These are phyloP conservation scores for Solanum habrochaites DNA, from an alignment of 257 asterid genomes.

Conservation along the genomic window DNA sequence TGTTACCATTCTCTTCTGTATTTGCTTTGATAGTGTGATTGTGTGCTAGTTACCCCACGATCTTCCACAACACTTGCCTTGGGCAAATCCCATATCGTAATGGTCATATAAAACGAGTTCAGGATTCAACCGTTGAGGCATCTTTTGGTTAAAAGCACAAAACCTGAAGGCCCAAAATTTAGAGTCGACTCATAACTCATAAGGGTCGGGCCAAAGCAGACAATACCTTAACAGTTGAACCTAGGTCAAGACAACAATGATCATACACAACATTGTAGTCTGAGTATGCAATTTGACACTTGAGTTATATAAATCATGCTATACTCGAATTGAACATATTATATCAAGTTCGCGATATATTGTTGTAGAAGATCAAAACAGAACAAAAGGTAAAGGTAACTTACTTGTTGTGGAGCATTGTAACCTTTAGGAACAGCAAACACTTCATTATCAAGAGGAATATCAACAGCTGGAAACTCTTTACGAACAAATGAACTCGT, in stretches of 20 bases:
- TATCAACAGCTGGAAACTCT: constrained; percentile 80
- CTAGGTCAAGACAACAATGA: background rate
- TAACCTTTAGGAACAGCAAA: constrained; percentile 77
- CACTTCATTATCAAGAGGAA: constrained; percentile 73
- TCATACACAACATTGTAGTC: background rate
- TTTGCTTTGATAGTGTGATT: background rate
- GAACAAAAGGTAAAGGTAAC: background rate
- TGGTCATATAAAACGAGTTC: background rate
- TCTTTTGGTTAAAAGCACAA: background rate
- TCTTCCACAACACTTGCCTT: background rate
- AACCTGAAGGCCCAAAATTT: background rate
- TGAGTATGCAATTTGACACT: background rate
- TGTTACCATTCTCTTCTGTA: background rate
- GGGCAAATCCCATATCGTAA: background rate
- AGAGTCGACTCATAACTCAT: background rate
- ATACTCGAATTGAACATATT: background rate
- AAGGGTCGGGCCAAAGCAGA: background rate
- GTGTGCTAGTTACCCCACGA: background rate
- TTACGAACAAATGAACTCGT: constrained; percentile 66
- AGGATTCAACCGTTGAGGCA: background rate
- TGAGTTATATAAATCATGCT: background rate
- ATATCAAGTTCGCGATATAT: background rate
- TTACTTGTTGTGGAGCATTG: constrained; percentile 94
- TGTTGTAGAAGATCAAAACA: background rate
- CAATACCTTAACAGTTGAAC: background rate